Percentiles rank a stretch among this genome's conserved stretches.
phyloP scores from a whole-genome alignment of 306 rosid species.

The Sechiopsis laciniata region DNA sequence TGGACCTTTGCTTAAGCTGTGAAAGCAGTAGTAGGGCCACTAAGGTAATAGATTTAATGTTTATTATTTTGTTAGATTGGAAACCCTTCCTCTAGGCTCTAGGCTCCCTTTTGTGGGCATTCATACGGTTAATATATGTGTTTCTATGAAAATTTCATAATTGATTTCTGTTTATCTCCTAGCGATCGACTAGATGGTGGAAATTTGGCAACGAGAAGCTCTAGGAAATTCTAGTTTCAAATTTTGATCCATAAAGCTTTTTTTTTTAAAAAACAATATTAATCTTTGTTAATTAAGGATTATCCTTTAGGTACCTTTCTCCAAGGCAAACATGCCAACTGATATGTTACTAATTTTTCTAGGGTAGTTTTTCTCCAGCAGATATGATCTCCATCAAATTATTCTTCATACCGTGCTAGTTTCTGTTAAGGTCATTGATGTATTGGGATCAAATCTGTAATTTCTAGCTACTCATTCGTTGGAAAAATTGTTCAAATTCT shows the following conservation, averaged over 20 bases:
- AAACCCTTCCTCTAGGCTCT: too few relatives aligned
- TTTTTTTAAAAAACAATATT: background rate
- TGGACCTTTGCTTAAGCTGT: conserved; percentile 12
- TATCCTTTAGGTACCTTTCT: background rate
- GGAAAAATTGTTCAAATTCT: too few relatives aligned
- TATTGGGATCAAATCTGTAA: background rate
- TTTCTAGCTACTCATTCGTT: background rate
- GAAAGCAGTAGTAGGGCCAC: conserved; percentile 18
- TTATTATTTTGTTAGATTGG: background rate
- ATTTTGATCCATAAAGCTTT: background rate
- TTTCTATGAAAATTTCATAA: background rate
- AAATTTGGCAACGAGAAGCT: background rate
- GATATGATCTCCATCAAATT: background rate
- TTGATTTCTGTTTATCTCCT: background rate
- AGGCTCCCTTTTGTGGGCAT: too few relatives aligned
- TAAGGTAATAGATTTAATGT: conserved; percentile 1
- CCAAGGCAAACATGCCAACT: background rate
- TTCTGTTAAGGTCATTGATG: background rate
- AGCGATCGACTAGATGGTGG: background rate
- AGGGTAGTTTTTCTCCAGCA: background rate
- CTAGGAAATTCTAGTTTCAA: background rate
- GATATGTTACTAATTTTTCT: background rate
- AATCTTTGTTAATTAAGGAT: background rate
- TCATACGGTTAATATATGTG: background rate
- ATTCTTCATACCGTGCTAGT: background rate